Evolutionary conservation across 768 basidiomycete genomes (phyloP).

Genomic region (Phylloporus sp.): DNA sequence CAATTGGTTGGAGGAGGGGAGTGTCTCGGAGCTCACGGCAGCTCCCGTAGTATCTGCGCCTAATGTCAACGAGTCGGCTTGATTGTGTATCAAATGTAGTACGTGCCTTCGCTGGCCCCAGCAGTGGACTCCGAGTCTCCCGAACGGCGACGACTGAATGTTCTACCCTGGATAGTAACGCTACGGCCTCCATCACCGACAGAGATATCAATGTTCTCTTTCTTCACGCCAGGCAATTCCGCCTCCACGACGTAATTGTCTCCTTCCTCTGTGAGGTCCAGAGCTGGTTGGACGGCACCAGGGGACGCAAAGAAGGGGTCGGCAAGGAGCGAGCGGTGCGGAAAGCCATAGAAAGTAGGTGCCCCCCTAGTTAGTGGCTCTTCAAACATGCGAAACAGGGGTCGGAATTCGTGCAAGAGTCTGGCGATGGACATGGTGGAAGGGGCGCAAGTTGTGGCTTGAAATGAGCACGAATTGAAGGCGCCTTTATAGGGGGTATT

Average conservation of each 20-base stretch:
- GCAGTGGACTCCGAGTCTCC: conserved; percentile 18
- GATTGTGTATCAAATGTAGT: not conserved
- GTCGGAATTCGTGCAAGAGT: conserved; percentile 65
- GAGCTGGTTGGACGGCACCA: conserved; percentile 42
- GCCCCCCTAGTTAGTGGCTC: conserved; percentile 50
- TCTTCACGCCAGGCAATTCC: conserved; percentile 74
- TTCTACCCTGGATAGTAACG: conserved; percentile 67
- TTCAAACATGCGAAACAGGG: conserved; percentile 71
- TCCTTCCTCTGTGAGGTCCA: conserved; percentile 65
- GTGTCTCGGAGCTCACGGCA: conserved; percentile 14
- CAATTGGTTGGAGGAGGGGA: conserved; percentile 45
- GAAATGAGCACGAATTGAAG: not conserved
- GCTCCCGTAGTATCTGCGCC: conserved; percentile 11
- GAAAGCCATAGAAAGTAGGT: conserved; percentile 21
- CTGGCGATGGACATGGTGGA: conserved; percentile 60
- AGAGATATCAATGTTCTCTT: conserved; percentile 67
- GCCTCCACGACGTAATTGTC: conserved; percentile 67
- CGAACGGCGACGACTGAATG: conserved; percentile 30
- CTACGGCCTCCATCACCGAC: conserved; percentile 67
- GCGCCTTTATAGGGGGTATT: conserved; percentile 10
- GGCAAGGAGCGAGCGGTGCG: conserved; percentile 39
- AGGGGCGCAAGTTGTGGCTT: too few species aligned
- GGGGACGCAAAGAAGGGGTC: conserved; percentile 45
- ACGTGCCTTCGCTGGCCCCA: conserved; percentile 30
- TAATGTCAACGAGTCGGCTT: not conserved